Base-by-base conservation (phyloP, 768 basidiomycete species). In the Amanita polypyramis region DNA sequence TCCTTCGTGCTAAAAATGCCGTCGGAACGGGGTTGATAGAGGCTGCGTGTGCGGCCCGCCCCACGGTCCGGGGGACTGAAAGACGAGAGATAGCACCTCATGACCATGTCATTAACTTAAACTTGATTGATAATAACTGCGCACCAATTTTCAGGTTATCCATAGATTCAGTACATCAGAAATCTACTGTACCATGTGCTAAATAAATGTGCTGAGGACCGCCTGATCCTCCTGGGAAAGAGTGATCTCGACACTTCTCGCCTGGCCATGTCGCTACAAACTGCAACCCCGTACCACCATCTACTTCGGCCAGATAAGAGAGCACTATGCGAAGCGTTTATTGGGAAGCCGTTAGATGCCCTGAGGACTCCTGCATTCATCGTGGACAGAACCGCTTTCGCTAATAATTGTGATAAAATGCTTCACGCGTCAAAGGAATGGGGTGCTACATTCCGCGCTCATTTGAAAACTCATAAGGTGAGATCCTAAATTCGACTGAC, bases 391-490 rank as follows among this genome's bases (percentile, higher is more conserved):
- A 70, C 74, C 7, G 53, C 79, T 7, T 91, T 92, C 61, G 76
- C 76, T 30, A 62, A 71, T 25, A 93, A 93, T 60, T 91, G 87
- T 61, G 73, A 73, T 9, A 66, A 61, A 49, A 89, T 93, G 82
- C 82, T 85, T 54, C 60, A 67, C 42, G 79, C 76, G 35, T 77
- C 85, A 11, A 70, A 70, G 47, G 69, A 71, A 21, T 84, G 82
- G 74, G 80, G 80, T 2, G 80, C 85, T 12, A 68, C 58, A 7
- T 92, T 93, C 62, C 71, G 90, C 41, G 85, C 82, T 3, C 91
- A 93, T 62, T 72, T 93, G 45, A 94, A 93, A 65, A 85, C 84
- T 0, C 85, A 88, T 60, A 88, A 88, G 72, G 84, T 80, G 58
- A 21, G 57, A 32, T 30, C 37, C 10, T 25, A 11, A n/a, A 19